Percentiles rank a stretch among this genome's conserved stretches.
These are phyloP conservation scores for Heterobasidion annosum DNA, from an alignment of 1,284 basidiomycete genomes.

Conservation along the genomic window DNA sequence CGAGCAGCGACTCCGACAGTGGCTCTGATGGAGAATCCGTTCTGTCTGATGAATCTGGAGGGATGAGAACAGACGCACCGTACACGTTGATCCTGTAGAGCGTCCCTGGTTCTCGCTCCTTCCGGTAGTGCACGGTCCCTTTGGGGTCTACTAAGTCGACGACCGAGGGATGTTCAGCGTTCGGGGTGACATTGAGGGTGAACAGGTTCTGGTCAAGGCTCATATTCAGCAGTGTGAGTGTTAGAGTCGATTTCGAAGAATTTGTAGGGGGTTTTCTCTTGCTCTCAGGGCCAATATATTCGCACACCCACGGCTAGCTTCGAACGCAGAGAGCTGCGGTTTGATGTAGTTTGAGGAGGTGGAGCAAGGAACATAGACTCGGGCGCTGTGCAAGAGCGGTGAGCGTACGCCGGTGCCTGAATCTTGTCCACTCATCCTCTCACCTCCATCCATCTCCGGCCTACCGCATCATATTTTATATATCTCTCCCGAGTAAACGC, in stretches of 20 bases:
- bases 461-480: too few relatives aligned
- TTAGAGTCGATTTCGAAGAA: not conserved
- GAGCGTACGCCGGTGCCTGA: too few relatives aligned
- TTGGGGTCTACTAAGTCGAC: conserved; percentile 59
- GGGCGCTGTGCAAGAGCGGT: too few relatives aligned
- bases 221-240: conserved; percentile 28
- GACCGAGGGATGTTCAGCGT: conserved; percentile 45
- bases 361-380: too few relatives aligned
- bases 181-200: conserved; percentile 56
- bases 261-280: not conserved
- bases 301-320: not conserved
- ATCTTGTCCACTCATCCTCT: too few relatives aligned
- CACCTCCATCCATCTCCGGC: too few relatives aligned
- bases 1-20: conserved; percentile 53
- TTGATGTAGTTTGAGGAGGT: too few relatives aligned
- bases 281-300: not conserved
- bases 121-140: conserved; percentile 60
- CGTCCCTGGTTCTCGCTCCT: conserved; percentile 40
- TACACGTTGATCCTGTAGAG: conserved; percentile 58
- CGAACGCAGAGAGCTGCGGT: too few relatives aligned
- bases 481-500: too few relatives aligned
- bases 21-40: conserved; percentile 37
- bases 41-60: not conserved
- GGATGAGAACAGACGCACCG: conserved; percentile 31
- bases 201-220: conserved; percentile 76